These are phyloP conservation scores for Dendryphion nanum DNA, from an alignment of 2,329 filamentous ascomycete genomes.

Conservation along the genomic window DNA sequence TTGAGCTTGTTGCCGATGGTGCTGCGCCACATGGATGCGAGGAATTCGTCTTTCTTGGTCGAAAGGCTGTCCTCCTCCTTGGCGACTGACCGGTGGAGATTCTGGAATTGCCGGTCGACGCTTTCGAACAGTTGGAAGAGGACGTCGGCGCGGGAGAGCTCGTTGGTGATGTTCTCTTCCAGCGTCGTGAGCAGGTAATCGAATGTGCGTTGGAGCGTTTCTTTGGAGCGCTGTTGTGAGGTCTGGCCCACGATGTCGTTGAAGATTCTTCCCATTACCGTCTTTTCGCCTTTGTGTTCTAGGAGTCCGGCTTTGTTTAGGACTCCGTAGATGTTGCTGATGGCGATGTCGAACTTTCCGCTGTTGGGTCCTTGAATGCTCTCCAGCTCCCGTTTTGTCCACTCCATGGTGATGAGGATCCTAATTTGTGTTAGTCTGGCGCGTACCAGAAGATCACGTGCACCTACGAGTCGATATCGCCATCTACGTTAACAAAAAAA, in stretches of 20 bases:
- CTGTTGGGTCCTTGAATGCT: slow-evolving; percentile 40
- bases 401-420: slow-evolving; percentile 94
- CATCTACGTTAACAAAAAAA: slow-evolving; percentile 92
- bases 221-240: slow-evolving; percentile 74
- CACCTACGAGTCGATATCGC: slow-evolving; percentile 77
- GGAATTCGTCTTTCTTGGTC: slow-evolving; percentile 73
- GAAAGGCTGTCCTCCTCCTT: slow-evolving; percentile 82
- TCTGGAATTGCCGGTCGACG: slow-evolving; percentile 87
- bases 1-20: slow-evolving; percentile 74
- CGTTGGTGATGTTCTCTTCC: slow-evolving; percentile 83
- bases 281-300: slow-evolving; percentile 53
- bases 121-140: slow-evolving; percentile 89
- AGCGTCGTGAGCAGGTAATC: slow-evolving; percentile 82
- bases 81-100: slow-evolving; percentile 79
- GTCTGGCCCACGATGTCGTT: slow-evolving; percentile 77
- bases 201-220: slow-evolving; percentile 81
- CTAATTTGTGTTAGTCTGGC: slow-evolving; percentile 41
- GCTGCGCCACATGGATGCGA: slow-evolving; percentile 81
- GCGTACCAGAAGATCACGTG: slow-evolving; percentile 1
- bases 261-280: slow-evolving; percentile 65
- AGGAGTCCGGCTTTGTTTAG: slow-evolving; percentile 59
- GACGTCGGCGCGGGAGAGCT: slow-evolving; percentile 75
- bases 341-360: slow-evolving; percentile 67
- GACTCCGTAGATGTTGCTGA: slow-evolving; percentile 79
- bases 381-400: slow-evolving; percentile 82